Evolutionary conservation across 2,329 filamentous ascomycete species (phyloP).

Genomic region (Zasmidium citrigriseum): DNA sequence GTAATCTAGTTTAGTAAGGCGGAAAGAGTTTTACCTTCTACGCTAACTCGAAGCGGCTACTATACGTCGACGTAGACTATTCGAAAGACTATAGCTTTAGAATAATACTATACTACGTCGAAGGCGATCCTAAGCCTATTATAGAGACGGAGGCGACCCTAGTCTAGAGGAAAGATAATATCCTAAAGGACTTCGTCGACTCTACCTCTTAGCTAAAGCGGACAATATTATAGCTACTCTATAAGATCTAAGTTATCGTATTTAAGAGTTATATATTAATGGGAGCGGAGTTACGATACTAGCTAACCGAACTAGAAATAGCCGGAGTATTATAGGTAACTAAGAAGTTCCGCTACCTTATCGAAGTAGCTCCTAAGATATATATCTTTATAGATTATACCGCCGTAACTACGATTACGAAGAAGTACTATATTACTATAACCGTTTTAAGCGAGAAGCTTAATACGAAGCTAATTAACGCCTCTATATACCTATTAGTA

Average conservation of each 20-base stretch:
- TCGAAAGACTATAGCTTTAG: background rate
- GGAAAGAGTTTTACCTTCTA: background rate
- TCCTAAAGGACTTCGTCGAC: background rate
- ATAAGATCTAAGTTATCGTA: no score
- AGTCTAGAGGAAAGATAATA: background rate
- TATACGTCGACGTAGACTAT: background rate
- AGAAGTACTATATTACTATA: conserved; percentile 1
- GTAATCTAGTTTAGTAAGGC: background rate
- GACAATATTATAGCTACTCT: background rate
- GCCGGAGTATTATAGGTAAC: background rate
- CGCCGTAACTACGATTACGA: background rate
- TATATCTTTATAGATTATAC: conserved; percentile 2
- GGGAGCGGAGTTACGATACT: background rate
- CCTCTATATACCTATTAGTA: background rate
- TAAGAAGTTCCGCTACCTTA: conserved; percentile 1
- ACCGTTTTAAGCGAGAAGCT: background rate
- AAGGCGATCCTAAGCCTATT: background rate
- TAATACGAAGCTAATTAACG: background rate
- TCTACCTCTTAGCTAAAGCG: background rate
- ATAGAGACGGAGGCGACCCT: background rate
- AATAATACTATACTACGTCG: conserved; percentile 1
- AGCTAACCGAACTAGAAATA: conserved; percentile 4
- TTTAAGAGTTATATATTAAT: background rate
- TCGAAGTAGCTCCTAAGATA: background rate
- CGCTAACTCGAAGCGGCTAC: background rate